phyloP scores from a whole-genome alignment of 2,329 filamentous ascomycete genomes.

The Magnaporthiopsis rhizophila region DNA sequence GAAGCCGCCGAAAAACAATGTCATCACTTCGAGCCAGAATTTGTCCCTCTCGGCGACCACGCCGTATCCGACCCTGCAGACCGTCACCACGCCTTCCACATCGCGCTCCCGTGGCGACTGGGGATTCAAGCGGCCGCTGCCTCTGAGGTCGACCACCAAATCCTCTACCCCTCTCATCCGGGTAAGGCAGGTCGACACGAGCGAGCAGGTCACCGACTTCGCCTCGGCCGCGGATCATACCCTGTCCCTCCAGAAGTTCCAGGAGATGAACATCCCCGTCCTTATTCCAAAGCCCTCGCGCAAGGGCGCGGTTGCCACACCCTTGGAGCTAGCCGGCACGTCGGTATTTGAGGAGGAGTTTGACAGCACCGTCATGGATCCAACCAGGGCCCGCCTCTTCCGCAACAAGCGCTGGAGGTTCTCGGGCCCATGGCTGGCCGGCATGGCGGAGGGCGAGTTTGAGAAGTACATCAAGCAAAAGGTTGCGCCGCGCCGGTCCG shows the following conservation, averaged over 20 bases:
- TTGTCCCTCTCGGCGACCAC: constrained; percentile 64
- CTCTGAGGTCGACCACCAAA: constrained; percentile 63
- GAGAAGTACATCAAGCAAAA: constrained; percentile 43
- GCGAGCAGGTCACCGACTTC: constrained; percentile 86
- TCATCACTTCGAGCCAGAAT: constrained; percentile 36
- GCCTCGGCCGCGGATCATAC: constrained; percentile 74
- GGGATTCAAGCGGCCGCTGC: constrained; percentile 83
- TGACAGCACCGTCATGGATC: constrained; percentile 41
- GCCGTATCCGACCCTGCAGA: constrained; percentile 72
- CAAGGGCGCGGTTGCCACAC: constrained; percentile 11
- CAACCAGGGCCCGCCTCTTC: constrained; percentile 23
- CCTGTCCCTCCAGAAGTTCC: constrained; percentile 75
- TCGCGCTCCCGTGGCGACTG: constrained; percentile 77
- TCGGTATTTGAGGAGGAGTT: constrained; percentile 54
- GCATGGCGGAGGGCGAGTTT: constrained; percentile 54
- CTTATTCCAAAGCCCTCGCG: constrained; percentile 35
- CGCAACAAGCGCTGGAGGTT: constrained; percentile 57
- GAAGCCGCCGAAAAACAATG: constrained; percentile 47
- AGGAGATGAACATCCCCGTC: constrained; percentile 70
- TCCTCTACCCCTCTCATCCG: constrained; percentile 69
- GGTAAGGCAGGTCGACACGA: constrained; percentile 71
- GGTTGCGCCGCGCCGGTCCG: constrained; percentile 42
- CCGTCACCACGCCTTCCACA: constrained; percentile 67
- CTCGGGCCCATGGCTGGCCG: constrained; percentile 57
- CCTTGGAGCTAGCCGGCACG: constrained; percentile 22